Evolutionary conservation across 345 rosid genomes (phyloP), one percentile per base, ranked within the genome.

Genomic region (Murraya paniculata): DNA sequence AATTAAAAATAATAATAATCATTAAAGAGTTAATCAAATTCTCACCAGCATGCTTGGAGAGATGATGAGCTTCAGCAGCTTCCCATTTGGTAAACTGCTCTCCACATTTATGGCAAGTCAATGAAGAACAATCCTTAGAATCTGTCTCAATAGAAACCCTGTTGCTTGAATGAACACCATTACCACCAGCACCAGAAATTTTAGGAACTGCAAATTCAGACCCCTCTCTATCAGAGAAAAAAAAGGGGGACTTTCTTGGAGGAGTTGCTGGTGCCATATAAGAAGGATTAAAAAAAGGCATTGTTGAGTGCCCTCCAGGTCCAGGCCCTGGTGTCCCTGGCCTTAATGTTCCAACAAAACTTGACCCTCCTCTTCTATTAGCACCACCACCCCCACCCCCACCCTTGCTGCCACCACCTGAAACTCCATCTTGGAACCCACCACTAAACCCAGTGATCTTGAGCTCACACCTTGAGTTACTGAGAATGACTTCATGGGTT

Each of bases 81-180:
- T 94, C 99, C 88, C 91, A 88, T 88, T 92, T 96, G 81, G 65
- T 89, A 75, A 96, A 96, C 75, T 90, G 97, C 81, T 96, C 94
- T 67, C 98, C 99, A 80, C 99, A 96, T 87, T 94, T 96, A 77
- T 96, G 99, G 79, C 99, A 96, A 80, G 93, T 90, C 56, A 95
- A 83, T 73, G 84, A 78, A 78, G 88, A 87, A 78, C 82, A 79
- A 56, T 89, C 89, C 79, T 85, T 92, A 27, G 87, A 78, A 45
- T 91, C 95, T 60, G 81, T 84, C 18, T 91, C 97, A 48, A 91
- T 78, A 35, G 96, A 92, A 39, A 87, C 86, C 71, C 94, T 88
- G 10, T 78, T 83, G 80, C 88, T 88, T 30, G 89, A 62, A 68
- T 86, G 88, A n/a, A 74, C 68, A 77, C 86, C 85, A 3, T 45